These are phyloP conservation scores for Cladorrhinum sp. DNA, from an alignment of 2,329 filamentous ascomycete species.

Conservation along the genomic window DNA sequence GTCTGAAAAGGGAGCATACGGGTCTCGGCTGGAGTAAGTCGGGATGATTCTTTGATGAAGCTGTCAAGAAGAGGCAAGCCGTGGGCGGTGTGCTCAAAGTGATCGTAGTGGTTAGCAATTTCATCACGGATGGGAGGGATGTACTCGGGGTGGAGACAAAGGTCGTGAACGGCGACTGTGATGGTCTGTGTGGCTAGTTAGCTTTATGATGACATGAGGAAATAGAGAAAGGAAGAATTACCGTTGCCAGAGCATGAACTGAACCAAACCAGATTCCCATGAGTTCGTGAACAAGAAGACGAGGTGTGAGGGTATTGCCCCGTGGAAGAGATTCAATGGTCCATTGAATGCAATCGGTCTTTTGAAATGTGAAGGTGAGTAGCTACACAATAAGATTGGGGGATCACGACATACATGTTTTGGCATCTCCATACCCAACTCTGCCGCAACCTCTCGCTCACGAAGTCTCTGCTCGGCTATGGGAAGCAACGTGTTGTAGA, in stretches of 20 bases:
- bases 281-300: slow-evolving; percentile 30
- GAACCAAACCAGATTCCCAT: slow-evolving; percentile 37
- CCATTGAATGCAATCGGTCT: slow-evolving; percentile 29
- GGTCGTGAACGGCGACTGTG: background rate
- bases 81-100: background rate
- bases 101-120: background rate
- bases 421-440: background rate
- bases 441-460: background rate
- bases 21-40: slow-evolving; percentile 20
- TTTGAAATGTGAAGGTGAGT: too few relatives aligned
- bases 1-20: background rate
- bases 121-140: slow-evolving; percentile 6
- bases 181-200: background rate
- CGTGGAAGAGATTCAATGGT: slow-evolving; percentile 32
- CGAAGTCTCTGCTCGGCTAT: background rate
- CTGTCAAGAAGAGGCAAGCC: slow-evolving; percentile 27
- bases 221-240: slow-evolving; percentile 12
- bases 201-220: background rate
- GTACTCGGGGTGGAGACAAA: slow-evolving; percentile 21
- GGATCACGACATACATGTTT: slow-evolving; percentile 14
- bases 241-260: slow-evolving; percentile 30
- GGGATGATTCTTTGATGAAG: slow-evolving; percentile 30
- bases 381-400: slow-evolving; percentile 9
- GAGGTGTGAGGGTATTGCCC: slow-evolving; percentile 27
- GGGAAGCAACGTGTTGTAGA: slow-evolving; percentile 1